These are phyloP conservation scores for Albifimbria verrucaria DNA, from an alignment of 2,329 filamentous ascomycete genomes.

Conservation along the genomic window DNA sequence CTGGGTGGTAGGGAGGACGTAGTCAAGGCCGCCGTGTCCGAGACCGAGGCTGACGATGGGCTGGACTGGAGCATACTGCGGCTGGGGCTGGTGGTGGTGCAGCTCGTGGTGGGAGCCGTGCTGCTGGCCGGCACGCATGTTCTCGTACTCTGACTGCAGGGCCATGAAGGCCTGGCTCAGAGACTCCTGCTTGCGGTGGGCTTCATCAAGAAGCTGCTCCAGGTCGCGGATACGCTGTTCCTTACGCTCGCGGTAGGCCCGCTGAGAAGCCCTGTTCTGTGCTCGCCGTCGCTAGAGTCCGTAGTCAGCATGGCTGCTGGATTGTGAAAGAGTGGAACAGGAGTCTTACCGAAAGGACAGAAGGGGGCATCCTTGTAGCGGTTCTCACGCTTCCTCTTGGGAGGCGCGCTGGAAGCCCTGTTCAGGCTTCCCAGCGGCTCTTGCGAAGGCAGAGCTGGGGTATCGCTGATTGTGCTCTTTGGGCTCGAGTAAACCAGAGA, in stretches of 20 bases:
- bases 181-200: conserved; percentile 52
- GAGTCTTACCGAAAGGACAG: conserved; percentile 43
- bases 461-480: conserved; percentile 10
- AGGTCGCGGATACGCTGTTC: conserved; percentile 63
- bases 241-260: conserved; percentile 28
- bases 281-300: conserved; percentile 23
- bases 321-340: not conserved
- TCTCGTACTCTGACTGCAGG: conserved; percentile 43
- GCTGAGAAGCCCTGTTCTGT: conserved; percentile 28
- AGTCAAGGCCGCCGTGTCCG: not conserved
- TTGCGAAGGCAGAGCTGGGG: not conserved
- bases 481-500: conserved; percentile 8
- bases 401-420: conserved; percentile 3
- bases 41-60: not conserved
- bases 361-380: conserved; percentile 50
- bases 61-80: not conserved
- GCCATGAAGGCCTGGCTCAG: conserved; percentile 51
- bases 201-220: conserved; percentile 51
- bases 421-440: not conserved
- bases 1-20: not conserved
- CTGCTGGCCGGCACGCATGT: conserved; percentile 21
- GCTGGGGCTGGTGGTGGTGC: not conserved
- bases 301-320: conserved; percentile 4
- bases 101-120: not conserved
- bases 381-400: conserved; percentile 49